Base-by-base conservation (phyloP, 176 grass and related monocot species). In the Puya raimondii region DNA sequence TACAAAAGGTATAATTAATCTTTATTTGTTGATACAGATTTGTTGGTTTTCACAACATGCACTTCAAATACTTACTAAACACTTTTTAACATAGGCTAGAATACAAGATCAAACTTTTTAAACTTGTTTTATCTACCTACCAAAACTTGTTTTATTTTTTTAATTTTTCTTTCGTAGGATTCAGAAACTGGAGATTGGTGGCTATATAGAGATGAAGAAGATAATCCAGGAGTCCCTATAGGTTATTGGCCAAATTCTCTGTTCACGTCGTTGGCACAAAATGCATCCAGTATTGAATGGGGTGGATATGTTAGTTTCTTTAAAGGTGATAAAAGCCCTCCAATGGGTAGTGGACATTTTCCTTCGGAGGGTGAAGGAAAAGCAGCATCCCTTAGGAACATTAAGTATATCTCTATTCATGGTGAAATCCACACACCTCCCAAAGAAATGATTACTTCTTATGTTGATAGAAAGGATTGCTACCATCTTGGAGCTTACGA, bases 331-430 rank as follows among this genome's bases (percentile, higher is more conserved):
- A 23, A 64, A 17, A 68, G 75, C 25, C 75, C 75, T 49, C 27
- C 75, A 11, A 78, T 78, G 75, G 75, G 75, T 7, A 78, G 75
- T 10, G 75, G 75, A 4, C 75, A 78, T 48, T 18, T 42, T 22
- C 49, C 66, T 12, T 11, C 1, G 0, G 65, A 78, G 47, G 65
- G 65, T 51, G 75, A n/a, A 64, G 27, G 58, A 8, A 78, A 64
- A 56, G 75, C 75, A 10, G 75, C 75, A 12, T 69, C 69, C 69
- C 59, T 78, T 50, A 58, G 53, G 33, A 23, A 69, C n/a, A 78
- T 78, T 1, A 69, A 78, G 47, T 2, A 0, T 50, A 16, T 70
- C 18, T 16, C 50, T 49, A 13, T 0, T 4, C 2, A 10, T 1
- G 13, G 75, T 23, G 11, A 1, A 11, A 2, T 23, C 27, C 11